phyloP scores from a whole-genome alignment of 495 filamentous ascomycete genomes.

The Umbilicaria muhlenbergii region DNA sequence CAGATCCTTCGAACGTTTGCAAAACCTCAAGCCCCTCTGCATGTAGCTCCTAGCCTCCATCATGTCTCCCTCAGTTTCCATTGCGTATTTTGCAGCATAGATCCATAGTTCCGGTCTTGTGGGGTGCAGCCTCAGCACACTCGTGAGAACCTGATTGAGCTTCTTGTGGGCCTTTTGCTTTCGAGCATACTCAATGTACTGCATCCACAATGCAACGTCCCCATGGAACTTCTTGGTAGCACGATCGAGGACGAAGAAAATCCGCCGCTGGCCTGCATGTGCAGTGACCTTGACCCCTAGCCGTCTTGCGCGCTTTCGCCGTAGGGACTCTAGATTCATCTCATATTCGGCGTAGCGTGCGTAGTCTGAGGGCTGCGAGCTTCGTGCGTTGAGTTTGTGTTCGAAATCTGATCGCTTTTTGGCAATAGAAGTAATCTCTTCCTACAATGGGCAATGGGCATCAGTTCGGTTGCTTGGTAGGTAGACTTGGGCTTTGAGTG shows the following conservation, averaged over 20 bases:
- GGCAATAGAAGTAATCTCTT: constrained; percentile 76
- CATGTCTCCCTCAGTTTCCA: constrained; percentile 73
- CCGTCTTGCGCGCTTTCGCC: constrained; percentile 65
- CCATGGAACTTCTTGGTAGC: constrained; percentile 76
- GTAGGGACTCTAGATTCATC: constrained; percentile 71
- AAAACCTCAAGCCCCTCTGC: constrained; percentile 78
- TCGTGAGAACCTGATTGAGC: constrained; percentile 60
- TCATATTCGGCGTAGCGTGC: constrained; percentile 81
- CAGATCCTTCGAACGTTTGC: constrained; percentile 48
- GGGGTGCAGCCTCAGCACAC: constrained; percentile 68
- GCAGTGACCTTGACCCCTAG: constrained; percentile 49
- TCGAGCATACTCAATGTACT: constrained; percentile 72
- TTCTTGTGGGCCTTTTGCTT: constrained; percentile 66
- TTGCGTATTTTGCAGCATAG: constrained; percentile 58
- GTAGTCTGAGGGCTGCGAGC: constrained; percentile 60
- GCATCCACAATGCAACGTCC: constrained; percentile 72
- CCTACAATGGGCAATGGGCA: constrained; percentile 25
- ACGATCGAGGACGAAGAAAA: constrained; percentile 79
- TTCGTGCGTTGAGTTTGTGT: constrained; percentile 71
- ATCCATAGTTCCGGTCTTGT: constrained; percentile 76
- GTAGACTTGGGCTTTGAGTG: neutral
- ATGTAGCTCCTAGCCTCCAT: constrained; percentile 71
- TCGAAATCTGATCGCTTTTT: constrained; percentile 87
- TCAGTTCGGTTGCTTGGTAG: neutral
- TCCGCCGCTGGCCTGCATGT: constrained; percentile 58